Base-by-base conservation (phyloP, 257 asterid genomes). In the Capsicum chinense region DNA sequence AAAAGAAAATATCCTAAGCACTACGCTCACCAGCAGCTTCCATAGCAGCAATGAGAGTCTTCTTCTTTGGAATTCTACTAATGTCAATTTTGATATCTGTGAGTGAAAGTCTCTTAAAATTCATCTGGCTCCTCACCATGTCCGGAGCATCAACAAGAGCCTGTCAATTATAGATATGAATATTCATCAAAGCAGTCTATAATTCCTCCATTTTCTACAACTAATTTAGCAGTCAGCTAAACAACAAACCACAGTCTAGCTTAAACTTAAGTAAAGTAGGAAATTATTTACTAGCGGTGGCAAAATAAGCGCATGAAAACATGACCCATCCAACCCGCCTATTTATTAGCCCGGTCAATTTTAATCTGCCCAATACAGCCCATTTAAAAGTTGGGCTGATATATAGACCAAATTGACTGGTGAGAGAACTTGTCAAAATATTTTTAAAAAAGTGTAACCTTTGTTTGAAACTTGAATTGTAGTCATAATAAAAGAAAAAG, bases 91-190 rank as follows among this genome's bases (percentile, higher is more conserved):
- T 79, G 63, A 86, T 86, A 83, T 86, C 88, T 42, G 87, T 85
- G 58, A 86, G 86, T 19, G 85, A 64, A 5, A 86, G 83, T 66
- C 88, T 79, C 86, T 86, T 86, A 42, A 86, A 86, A 13, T 86
- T 86, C 81, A 86, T 83, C 56, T 86, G 88, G 69, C 86, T 79
- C 42, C 88, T 59, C 39, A 83, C 81, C 84, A 83, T 86, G 81
- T 83, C 88, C 39, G 86, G 88, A 3, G 88, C 21, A 83, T 86
- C 88, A 47, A 86, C 86, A 56, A 86, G 88, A 14, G 88, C 88
- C 86, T 85, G 12, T 19, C 13, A 17, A 71, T 85, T 68, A 66
- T 39, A 42, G 56, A 54, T 37, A 68, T 7, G 3, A 16, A 26
- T 33, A 54, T 54, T 26, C 33, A 56, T 26, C 6, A 50, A 9